A percentile compares a stretch with the other conserved stretches of the same genome.
These are phyloP conservation scores for Xylaria acuta DNA, from an alignment of 495 filamentous ascomycete species.

Conservation along the genomic window DNA sequence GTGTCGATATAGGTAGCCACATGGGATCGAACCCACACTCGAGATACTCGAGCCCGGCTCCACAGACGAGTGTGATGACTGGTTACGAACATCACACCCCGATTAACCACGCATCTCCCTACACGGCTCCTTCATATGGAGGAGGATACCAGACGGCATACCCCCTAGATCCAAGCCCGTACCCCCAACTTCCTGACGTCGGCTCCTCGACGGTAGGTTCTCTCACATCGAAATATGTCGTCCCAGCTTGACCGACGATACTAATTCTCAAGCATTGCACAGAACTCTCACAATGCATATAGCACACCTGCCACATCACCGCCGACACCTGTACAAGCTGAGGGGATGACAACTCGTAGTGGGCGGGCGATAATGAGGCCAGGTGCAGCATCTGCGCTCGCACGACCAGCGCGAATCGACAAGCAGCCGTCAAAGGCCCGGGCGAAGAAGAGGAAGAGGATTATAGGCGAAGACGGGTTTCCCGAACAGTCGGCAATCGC, in stretches of 20 bases:
- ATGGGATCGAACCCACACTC: conserved; percentile 50
- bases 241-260: conserved; percentile 20
- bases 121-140: conserved; percentile 30
- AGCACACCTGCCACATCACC: conserved; percentile 59
- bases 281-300: conserved; percentile 49
- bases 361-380: conserved; percentile 46
- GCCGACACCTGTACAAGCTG: conserved; percentile 51
- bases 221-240: neutral
- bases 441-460: conserved; percentile 57
- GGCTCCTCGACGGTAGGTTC: conserved; percentile 37
- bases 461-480: conserved; percentile 41
- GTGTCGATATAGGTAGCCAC: conserved; percentile 37
- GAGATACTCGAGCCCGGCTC: conserved; percentile 49
- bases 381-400: conserved; percentile 26
- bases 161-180: conserved; percentile 41
- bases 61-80: conserved; percentile 39
- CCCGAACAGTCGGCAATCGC: conserved; percentile 49
- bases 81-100: conserved; percentile 30
- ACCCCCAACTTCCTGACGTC: conserved; percentile 42
- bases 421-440: conserved; percentile 45
- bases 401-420: conserved; percentile 38
- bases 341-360: conserved; percentile 54
- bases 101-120: conserved; percentile 33
- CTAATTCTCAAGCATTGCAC: neutral
- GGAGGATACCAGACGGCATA: conserved; percentile 46